Conservation (phyloP, 495 filamentous ascomycete genomes). For the Xylaria telfairii region DNA sequence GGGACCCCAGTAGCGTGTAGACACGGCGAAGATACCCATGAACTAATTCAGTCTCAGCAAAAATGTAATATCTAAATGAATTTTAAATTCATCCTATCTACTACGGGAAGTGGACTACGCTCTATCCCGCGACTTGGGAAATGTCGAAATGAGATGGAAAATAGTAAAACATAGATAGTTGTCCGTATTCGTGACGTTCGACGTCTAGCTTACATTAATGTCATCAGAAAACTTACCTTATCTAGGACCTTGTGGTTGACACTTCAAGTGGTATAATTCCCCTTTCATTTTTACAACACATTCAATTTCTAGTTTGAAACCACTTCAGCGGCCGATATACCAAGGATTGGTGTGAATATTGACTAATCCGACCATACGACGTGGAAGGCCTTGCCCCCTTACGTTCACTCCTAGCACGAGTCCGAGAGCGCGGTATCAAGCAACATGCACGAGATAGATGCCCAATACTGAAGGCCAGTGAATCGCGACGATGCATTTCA, state of each 20-base stretch:
- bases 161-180: not conserved
- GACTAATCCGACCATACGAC: not conserved
- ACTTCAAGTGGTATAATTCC: not conserved
- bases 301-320: not conserved
- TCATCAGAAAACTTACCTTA: too few species aligned
- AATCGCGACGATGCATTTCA: not conserved
- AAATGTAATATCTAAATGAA: not conserved
- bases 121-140: not conserved
- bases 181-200: not conserved
- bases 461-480: conserved; percentile 5
- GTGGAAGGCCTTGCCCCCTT: not conserved
- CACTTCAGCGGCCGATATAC: not conserved
- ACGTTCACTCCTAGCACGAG: not conserved
- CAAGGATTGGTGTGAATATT: not conserved
- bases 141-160: not conserved
- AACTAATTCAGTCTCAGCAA: not conserved
- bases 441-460: conserved; percentile 15
- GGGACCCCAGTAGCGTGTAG: not conserved
- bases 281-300: not conserved
- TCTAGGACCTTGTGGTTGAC: not conserved
- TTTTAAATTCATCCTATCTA: not conserved
- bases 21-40: not conserved
- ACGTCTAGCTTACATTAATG: not conserved
- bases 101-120: not conserved
- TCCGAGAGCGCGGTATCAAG: not conserved